phyloP scores from a whole-genome alignment of 2,329 filamentous ascomycete genomes.

The Stachybotrys echinatus region DNA sequence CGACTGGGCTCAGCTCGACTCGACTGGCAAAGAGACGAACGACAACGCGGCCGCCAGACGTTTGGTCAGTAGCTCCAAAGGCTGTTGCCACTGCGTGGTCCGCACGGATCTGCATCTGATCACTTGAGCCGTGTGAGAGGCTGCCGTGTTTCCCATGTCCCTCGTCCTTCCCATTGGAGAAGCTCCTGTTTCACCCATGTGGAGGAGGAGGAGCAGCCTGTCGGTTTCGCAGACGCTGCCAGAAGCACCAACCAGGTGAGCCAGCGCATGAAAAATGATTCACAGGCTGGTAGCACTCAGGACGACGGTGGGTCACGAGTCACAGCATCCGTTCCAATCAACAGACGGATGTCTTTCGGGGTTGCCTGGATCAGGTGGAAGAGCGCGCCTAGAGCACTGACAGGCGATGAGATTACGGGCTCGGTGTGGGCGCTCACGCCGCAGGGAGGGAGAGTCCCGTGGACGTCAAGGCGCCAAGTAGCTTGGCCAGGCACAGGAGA shows the following conservation, averaged over 20 bases:
- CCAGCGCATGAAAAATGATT: background rate
- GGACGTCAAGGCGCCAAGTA: background rate
- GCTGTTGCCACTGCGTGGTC: background rate
- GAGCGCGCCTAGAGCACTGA: background rate
- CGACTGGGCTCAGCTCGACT: too few species aligned
- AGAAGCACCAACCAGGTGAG: too few species aligned
- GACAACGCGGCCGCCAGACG: background rate
- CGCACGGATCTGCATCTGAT: background rate
- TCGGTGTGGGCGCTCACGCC: background rate
- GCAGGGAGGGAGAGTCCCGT: too few species aligned
- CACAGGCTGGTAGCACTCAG: background rate
- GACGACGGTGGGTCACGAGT: too few species aligned
- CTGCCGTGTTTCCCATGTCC: background rate
- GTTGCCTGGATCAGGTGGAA: background rate
- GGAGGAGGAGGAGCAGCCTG: too few species aligned
- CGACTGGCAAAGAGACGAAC: too few species aligned
- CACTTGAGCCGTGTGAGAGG: background rate
- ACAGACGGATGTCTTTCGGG: background rate
- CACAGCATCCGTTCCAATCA: too few species aligned
- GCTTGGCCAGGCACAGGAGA: background rate
- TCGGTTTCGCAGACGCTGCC: too few species aligned
- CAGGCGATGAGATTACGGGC: background rate
- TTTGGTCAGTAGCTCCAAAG: too few species aligned
- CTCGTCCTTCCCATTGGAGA: background rate
- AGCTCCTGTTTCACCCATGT: background rate